These are phyloP conservation scores for Piromyces sp. DNA, from an alignment of 192 early-diverging fungal species.

Conservation along the genomic window DNA sequence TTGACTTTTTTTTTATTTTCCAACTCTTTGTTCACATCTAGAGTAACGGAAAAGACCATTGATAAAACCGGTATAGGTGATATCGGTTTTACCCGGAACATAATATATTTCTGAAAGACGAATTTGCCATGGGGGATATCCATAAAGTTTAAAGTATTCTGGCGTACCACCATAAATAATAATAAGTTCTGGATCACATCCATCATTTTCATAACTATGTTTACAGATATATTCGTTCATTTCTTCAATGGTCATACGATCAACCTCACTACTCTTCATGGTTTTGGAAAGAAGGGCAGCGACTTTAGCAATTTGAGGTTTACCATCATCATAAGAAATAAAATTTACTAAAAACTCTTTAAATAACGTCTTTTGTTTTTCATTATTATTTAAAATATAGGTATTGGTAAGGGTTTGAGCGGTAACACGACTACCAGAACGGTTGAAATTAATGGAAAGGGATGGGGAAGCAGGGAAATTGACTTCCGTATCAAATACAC, in stretches of 20 bases:
- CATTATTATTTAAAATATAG: neutral
- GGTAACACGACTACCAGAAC: neutral
- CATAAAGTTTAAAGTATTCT: neutral
- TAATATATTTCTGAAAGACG: neutral
- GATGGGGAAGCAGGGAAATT: neutral
- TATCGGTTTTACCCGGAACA: neutral
- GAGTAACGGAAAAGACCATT: neutral
- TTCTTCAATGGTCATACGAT: neutral
- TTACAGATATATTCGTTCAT: neutral
- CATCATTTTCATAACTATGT: neutral
- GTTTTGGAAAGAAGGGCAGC: neutral
- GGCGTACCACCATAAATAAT: neutral
- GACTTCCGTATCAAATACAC: neutral
- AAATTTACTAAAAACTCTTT: neutral
- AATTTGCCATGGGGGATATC: neutral
- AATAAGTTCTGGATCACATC: neutral
- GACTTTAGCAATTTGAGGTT: neutral
- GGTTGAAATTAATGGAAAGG: neutral
- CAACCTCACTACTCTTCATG: neutral
- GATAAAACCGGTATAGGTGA: neutral
- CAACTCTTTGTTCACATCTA: neutral
- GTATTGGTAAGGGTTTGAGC: neutral
- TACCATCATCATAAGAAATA: neutral
- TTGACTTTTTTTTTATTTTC: neutral
- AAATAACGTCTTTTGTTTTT: neutral